Evolutionary conservation across 345 rosid genomes (phyloP).

Genomic region (Euclidium syriacum): DNA sequence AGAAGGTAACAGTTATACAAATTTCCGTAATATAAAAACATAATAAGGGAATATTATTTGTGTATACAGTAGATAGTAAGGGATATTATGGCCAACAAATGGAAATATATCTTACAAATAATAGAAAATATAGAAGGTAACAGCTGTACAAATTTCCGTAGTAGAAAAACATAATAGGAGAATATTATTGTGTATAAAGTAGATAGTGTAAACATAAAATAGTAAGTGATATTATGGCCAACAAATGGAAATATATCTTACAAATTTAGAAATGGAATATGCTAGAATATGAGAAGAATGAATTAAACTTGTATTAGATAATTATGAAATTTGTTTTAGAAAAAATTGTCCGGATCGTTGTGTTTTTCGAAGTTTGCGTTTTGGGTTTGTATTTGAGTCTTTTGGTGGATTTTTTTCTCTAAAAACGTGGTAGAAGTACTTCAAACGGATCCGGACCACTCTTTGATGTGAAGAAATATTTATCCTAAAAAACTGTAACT

Average conservation of each 20-base stretch:
- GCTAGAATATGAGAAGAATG: background rate
- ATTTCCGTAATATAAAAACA: background rate
- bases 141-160: background rate
- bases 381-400: too few relatives aligned
- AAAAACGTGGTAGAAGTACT: too few relatives aligned
- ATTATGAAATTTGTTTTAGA: too few relatives aligned
- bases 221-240: background rate
- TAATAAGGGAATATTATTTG: background rate
- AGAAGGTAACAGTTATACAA: too few relatives aligned
- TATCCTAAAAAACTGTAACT: too few relatives aligned
- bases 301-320: background rate
- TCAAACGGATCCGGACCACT: too few relatives aligned
- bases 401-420: too few relatives aligned
- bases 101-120: background rate
- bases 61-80: background rate
- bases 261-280: background rate
- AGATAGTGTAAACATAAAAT: background rate
- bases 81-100: background rate
- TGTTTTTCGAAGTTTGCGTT: too few relatives aligned
- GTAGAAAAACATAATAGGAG: background rate
- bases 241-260: background rate
- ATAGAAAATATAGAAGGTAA: too few relatives aligned
- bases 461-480: too few relatives aligned
- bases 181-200: background rate
- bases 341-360: too few relatives aligned